phyloP scores from a whole-genome alignment of 2,329 filamentous ascomycete genomes.

The Claviceps quebecensis region DNA sequence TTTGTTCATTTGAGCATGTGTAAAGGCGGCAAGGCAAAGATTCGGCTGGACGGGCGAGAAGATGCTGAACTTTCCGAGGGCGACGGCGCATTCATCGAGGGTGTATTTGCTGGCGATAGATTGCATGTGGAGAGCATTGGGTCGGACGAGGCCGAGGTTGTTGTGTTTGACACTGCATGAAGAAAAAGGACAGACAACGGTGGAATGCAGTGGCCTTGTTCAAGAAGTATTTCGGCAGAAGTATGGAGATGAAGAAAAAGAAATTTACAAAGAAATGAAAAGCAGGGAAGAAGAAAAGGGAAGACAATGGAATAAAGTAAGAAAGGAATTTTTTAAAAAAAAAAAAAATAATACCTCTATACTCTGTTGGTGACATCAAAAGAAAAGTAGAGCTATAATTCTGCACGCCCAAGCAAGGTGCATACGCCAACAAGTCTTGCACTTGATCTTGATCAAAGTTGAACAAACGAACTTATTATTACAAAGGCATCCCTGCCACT shows the following conservation, averaged over 20 bases:
- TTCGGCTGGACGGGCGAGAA: slow-evolving; percentile 52
- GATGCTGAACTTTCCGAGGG: slow-evolving; percentile 56
- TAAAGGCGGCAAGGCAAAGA: slow-evolving; percentile 58
- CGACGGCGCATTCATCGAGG: slow-evolving; percentile 65
- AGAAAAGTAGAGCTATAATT: no score
- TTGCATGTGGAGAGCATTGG: slow-evolving; percentile 53
- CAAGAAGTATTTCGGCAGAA: neutral
- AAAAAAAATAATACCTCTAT: no score
- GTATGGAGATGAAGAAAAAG: no score
- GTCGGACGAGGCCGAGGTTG: slow-evolving; percentile 54
- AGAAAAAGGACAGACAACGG: neutral
- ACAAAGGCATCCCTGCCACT: neutral
- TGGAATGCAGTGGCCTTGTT: neutral
- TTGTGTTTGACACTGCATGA: slow-evolving; percentile 47
- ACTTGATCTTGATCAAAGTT: neutral
- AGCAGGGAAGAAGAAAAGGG: no score
- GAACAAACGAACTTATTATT: no score
- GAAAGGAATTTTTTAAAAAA: no score
- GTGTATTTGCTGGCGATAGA: slow-evolving; percentile 49
- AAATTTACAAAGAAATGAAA: neutral
- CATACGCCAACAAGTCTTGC: neutral
- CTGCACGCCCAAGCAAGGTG: no score
- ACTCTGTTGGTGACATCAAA: no score
- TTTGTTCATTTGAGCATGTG: slow-evolving; percentile 74
- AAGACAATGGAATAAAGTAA: no score